Evolutionary conservation across 768 basidiomycete species (phyloP), one percentile per base, ranked within the genome.

Genomic region (Lactifluus subvellereus): DNA sequence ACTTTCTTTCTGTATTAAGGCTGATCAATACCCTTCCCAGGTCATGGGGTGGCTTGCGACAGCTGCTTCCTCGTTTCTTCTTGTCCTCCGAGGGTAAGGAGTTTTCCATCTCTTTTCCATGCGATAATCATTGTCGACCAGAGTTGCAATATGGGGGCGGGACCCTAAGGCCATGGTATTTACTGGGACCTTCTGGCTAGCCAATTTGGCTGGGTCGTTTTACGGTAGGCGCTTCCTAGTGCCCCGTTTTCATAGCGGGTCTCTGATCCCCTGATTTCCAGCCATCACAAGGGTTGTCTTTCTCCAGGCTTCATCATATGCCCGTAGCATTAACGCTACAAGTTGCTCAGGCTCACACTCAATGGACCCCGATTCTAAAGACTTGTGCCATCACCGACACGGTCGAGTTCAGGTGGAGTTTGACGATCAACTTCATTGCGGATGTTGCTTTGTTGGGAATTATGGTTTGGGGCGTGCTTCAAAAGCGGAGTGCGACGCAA

Each of bases 61-160:
- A 4, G 14, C 6, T n/a, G 47, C 51, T 33, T 33, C 66, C 10
- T 66, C 66, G 4, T 48, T 66, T 56, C 63, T 66, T 4, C 54
- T 66, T 51, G 63, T 60, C 6, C 54, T 66, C 9, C 58, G 66
- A 37, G 66, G 52, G 66, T 66, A 33, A 30, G 66, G 4, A 38
- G 10, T 27, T 22, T n/a, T 6, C 18, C 14, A 8, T 14, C 9
- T 18, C 37, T 35, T 33, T 42, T 7, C 33, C 32, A 6, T 20
- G 14, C 22, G 47, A 45, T 43, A 6, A 32, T 1, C 2, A 50
- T 14, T 2, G 16, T 40, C 47, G 22, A 40, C n/a, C 54, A 66
- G 66, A 16, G n/a, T 66, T 42, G 66, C 66, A 20, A 59, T 66
- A 32, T 66, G 66, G 66, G 57, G 54, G 5, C 40, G 63, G 37